These are phyloP conservation scores for Chamaecyparis obtusa DNA, from an alignment of 75 land plant genomes.

Conservation along the genomic window DNA sequence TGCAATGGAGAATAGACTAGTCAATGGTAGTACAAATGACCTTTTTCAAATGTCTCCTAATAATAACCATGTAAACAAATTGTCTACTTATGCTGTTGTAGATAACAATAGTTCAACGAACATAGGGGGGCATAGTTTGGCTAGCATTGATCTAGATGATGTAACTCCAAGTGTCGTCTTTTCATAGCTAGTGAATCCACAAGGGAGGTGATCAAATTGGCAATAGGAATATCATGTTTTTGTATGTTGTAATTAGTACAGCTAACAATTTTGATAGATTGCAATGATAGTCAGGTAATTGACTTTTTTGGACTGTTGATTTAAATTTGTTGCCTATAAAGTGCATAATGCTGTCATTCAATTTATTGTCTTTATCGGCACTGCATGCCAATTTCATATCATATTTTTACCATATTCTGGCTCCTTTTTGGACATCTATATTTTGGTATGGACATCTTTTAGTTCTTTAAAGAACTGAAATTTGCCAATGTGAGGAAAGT, in stretches of 20 bases:
- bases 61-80: not conserved
- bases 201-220: too few species aligned
- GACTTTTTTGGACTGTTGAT: not conserved
- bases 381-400: not conserved
- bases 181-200: too few species aligned
- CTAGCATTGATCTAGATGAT: too few species aligned
- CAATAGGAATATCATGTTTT: not conserved
- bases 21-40: too few species aligned
- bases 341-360: not conserved
- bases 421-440: not conserved
- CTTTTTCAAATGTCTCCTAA: too few species aligned
- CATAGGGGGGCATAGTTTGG: too few species aligned
- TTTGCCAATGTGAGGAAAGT: not conserved
- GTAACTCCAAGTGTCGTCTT: too few species aligned
- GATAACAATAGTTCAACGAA: not conserved
- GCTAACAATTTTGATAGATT: not conserved
- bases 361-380: not conserved
- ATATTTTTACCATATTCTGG: not conserved
- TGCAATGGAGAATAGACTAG: too few species aligned
- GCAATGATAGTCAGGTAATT: not conserved
- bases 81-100: not conserved
- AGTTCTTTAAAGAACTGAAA: not conserved
- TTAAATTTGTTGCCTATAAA: not conserved
- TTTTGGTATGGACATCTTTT: not conserved
- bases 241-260: not conserved